These are phyloP conservation scores for Cladobotryum protrusum DNA, from an alignment of 2,329 filamentous ascomycete species.

Conservation along the genomic window DNA sequence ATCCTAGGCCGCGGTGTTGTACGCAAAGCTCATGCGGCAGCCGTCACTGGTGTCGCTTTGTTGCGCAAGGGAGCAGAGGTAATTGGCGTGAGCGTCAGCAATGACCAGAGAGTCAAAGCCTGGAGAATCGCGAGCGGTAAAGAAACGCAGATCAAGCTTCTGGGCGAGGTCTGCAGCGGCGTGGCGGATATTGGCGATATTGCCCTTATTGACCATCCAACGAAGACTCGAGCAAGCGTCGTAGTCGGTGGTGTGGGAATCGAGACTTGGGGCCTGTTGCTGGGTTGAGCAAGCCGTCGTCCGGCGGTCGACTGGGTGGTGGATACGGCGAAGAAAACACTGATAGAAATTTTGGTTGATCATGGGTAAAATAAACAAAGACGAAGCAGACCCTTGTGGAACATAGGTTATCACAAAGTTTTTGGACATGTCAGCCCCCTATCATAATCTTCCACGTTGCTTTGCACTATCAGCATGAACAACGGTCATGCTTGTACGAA, in stretches of 20 bases:
- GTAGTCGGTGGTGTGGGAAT: constrained; percentile 42
- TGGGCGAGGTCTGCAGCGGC: constrained; percentile 50
- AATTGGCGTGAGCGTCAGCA: constrained; percentile 45
- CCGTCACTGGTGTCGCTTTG: constrained; percentile 54
- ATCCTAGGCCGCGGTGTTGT: constrained; percentile 22
- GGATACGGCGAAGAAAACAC: no score
- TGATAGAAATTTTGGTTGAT: no score
- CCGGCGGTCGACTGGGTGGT: not conserved
- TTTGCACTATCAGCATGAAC: no score
- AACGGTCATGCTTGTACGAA: no score
- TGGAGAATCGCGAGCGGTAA: constrained; percentile 37
- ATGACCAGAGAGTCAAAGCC: constrained; percentile 55
- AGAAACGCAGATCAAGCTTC: constrained; percentile 28
- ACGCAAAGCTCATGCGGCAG: constrained; percentile 60
- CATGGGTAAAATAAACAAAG: no score
- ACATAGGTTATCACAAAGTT: no score
- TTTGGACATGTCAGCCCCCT: no score
- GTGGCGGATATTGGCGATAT: constrained; percentile 54
- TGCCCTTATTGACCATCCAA: constrained; percentile 28
- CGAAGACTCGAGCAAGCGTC: constrained; percentile 18
- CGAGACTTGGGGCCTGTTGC: constrained; percentile 34
- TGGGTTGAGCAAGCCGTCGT: not conserved
- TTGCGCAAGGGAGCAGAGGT: constrained; percentile 17
- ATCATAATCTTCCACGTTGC: no score
- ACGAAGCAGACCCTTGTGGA: no score